A percentile compares a stretch with the other conserved stretches of the same genome.
Evolutionary conservation across 768 basidiomycete genomes (phyloP).

Genomic region (Amanita molliuscula): DNA sequence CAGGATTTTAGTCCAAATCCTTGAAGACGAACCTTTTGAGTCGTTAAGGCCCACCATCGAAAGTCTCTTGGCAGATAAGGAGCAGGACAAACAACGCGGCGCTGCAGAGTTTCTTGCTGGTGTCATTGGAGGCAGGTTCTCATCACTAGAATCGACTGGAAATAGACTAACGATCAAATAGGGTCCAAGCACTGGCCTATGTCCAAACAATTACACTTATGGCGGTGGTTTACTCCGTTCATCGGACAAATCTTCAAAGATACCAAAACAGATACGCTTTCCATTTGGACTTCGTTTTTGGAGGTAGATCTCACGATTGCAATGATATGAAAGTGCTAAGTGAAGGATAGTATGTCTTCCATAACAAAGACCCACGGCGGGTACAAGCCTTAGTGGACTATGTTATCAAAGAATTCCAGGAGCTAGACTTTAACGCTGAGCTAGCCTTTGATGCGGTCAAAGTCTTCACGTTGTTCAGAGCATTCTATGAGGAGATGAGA

Average conservation of each 20-base stretch:
- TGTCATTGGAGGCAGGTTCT: slow-evolving; percentile 42
- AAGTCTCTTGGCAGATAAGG: slow-evolving; percentile 52
- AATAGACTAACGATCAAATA: slow-evolving; percentile 16
- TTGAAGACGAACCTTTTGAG: slow-evolving; percentile 65
- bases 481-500: slow-evolving; percentile 63
- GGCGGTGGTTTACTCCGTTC: slow-evolving; percentile 72
- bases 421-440: slow-evolving; percentile 71
- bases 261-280: slow-evolving; percentile 73
- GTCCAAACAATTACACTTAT: slow-evolving; percentile 54
- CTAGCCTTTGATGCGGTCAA: slow-evolving; percentile 77
- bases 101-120: slow-evolving; percentile 79
- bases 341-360: slow-evolving; percentile 54
- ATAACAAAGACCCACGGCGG: slow-evolving; percentile 74
- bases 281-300: slow-evolving; percentile 71
- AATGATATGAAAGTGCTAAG: not conserved
- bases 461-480: slow-evolving; percentile 54
- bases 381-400: slow-evolving; percentile 72
- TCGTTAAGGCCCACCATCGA: slow-evolving; percentile 52
- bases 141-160: not conserved
- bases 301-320: slow-evolving; percentile 34
- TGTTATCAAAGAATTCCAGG: slow-evolving; percentile 50
- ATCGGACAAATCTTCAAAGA: slow-evolving; percentile 60
- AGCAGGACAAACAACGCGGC: slow-evolving; percentile 82
- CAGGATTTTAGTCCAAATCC: slow-evolving; percentile 49
- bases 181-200: slow-evolving; percentile 86